Conservation (phyloP, 2,329 filamentous ascomycete species). For the Trichoderma endophyticum region DNA sequence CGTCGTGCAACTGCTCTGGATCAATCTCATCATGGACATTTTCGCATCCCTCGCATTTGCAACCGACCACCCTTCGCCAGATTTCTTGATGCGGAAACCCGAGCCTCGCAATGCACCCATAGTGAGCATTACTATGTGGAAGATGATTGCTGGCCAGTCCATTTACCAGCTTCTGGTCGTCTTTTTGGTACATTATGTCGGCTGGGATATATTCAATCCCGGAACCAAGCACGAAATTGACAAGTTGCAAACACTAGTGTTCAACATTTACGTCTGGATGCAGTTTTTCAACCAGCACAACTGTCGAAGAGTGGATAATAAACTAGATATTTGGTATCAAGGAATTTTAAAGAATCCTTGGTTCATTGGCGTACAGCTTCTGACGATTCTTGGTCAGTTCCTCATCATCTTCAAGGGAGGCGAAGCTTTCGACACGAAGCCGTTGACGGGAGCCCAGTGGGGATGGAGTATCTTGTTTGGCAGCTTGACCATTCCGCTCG, state of each 20-base stretch:
- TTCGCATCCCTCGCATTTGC: constrained; percentile 63
- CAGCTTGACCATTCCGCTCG: constrained; percentile 62
- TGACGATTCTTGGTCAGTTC: constrained; percentile 69
- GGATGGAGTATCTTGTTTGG: constrained; percentile 67
- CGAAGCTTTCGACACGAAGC: constrained; percentile 60
- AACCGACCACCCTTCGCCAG: constrained; percentile 56
- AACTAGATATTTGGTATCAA: constrained; percentile 75
- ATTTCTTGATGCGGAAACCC: constrained; percentile 62
- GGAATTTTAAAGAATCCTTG: constrained; percentile 71
- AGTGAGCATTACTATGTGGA: constrained; percentile 78
- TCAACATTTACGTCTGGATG: constrained; percentile 89
- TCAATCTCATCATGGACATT: constrained; percentile 68
- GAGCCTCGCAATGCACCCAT: constrained; percentile 70
- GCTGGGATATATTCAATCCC: constrained; percentile 54
- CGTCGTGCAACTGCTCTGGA: constrained; percentile 65
- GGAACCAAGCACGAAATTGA: constrained; percentile 35
- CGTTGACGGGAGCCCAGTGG: constrained; percentile 65
- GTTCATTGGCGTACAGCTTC: constrained; percentile 65
- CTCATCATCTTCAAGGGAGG: constrained; percentile 70
- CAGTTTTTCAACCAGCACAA: constrained; percentile 83
- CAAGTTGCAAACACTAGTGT: constrained; percentile 63
- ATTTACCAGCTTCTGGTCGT: constrained; percentile 68
- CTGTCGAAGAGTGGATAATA: constrained; percentile 78
- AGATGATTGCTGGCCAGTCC: constrained; percentile 82
- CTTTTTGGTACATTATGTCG: constrained; percentile 60